Conservation (phyloP, 78 protist species). For the Creolimax fragrantissima region DNA sequence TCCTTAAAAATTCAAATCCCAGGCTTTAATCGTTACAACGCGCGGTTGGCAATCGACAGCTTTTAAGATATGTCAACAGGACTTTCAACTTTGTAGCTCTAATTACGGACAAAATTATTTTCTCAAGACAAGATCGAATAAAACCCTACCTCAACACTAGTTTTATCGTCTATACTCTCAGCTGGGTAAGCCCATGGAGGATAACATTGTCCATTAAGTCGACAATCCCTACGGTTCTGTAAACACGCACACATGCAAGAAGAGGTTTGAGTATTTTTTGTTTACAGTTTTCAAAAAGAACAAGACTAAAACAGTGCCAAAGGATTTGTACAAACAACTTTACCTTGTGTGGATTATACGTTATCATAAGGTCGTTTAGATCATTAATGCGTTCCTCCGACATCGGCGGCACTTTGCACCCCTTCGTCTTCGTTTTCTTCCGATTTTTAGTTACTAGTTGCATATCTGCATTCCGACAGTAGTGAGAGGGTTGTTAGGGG, state of each 20-base stretch:
- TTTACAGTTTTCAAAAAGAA: too few species aligned
- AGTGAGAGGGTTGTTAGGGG: background rate
- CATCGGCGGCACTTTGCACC: background rate
- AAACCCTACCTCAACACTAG: conserved; percentile 4
- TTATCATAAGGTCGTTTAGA: background rate
- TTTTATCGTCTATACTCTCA: background rate
- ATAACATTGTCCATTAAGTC: background rate
- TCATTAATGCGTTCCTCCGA: background rate
- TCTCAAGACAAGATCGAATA: too few species aligned
- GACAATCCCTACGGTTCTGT: background rate
- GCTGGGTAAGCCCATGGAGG: conserved; percentile 16
- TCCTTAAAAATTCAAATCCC: too few species aligned
- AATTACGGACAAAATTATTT: too few species aligned
- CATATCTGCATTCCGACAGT: background rate
- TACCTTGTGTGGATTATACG: background rate
- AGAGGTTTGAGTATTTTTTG: too few species aligned
- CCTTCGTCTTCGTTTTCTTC: background rate
- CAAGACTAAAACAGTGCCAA: background rate
- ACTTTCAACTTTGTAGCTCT: too few species aligned
- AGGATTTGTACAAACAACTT: background rate
- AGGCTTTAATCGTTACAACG: too few species aligned
- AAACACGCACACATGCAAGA: background rate
- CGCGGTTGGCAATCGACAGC: too few species aligned
- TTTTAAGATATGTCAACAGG: too few species aligned
- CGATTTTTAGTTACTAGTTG: background rate